Percentiles rank a stretch among this genome's conserved stretches.
These are phyloP conservation scores for Nakazawaea sp. DNA, from an alignment of 805 yeast species.

Conservation along the genomic window DNA sequence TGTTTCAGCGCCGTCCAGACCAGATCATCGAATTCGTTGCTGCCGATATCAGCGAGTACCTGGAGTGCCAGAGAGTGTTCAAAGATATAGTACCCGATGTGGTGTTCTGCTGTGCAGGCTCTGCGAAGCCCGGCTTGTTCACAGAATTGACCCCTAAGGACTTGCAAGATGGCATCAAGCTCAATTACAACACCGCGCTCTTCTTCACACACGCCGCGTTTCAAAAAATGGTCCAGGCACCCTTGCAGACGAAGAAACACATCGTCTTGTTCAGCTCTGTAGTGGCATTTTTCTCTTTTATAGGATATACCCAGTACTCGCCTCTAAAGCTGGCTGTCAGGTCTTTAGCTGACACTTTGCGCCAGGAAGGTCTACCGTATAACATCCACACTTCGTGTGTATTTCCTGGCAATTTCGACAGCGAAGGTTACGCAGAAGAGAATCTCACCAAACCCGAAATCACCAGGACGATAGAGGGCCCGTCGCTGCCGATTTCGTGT, in stretches of 20 bases:
- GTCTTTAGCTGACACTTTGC: conserved; percentile 64
- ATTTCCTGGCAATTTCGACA: conserved; percentile 82
- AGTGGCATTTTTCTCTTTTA: conserved; percentile 77
- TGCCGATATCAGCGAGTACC: conserved; percentile 62
- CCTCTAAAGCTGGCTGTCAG: conserved; percentile 83
- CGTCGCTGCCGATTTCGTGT: conserved; percentile 64
- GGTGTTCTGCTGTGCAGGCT: conserved; percentile 84
- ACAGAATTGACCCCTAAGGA: conserved; percentile 55
- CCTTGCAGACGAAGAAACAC: conserved; percentile 22
- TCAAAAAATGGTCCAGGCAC: conserved; percentile 27
- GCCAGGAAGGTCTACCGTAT: conserved; percentile 74
- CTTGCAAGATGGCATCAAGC: conserved; percentile 51
- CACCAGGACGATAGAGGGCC: conserved; percentile 78
- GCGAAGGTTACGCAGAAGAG: conserved; percentile 84
- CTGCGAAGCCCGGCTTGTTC: conserved; percentile 73
- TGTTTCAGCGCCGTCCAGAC: not conserved
- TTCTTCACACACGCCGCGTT: conserved; percentile 62
- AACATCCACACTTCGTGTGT: conserved; percentile 66
- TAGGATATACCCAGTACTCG: conserved; percentile 88
- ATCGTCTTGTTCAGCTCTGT: conserved; percentile 68
- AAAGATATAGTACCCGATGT: conserved; percentile 52
- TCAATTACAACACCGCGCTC: conserved; percentile 69
- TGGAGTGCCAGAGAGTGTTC: conserved; percentile 39
- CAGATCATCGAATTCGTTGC: conserved; percentile 37
- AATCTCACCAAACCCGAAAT: conserved; percentile 80